Conservation (phyloP, 176 grass and related monocot genomes). For the Chloris gayana region DNA sequence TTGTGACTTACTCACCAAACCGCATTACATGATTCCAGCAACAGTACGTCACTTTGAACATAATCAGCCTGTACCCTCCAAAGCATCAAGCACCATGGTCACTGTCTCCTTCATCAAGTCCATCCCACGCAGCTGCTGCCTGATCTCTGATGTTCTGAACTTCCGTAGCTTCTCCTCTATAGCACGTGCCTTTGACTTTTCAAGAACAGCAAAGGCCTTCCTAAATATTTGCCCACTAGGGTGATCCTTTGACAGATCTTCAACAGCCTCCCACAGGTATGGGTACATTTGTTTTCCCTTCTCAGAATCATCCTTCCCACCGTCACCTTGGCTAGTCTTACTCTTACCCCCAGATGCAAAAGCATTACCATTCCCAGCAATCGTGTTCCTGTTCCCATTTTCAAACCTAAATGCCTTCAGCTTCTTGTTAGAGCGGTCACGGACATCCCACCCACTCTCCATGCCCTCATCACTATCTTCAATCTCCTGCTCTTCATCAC, state of each 20-base stretch:
- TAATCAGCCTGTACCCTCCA: slow-evolving; percentile 32
- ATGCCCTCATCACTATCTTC: slow-evolving; percentile 41
- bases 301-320: slow-evolving; percentile 8
- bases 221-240: slow-evolving; percentile 39
- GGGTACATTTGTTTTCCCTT: slow-evolving; percentile 42
- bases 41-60: slow-evolving; percentile 5
- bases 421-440: slow-evolving; percentile 2
- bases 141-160: slow-evolving; percentile 42
- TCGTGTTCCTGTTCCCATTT: slow-evolving; percentile 19
- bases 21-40: slow-evolving; percentile 12
- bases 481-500: slow-evolving; percentile 38
- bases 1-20: slow-evolving; percentile 14
- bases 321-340: neutral
- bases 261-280: slow-evolving; percentile 48
- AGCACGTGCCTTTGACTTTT: slow-evolving; percentile 35
- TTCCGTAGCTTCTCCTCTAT: slow-evolving; percentile 64
- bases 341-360: neutral
- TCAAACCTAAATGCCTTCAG: neutral
- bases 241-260: slow-evolving; percentile 47
- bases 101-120: slow-evolving; percentile 57
- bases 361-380: neutral
- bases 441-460: slow-evolving; percentile 11
- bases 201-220: slow-evolving; percentile 49
- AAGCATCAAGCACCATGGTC: slow-evolving; percentile 49
- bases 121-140: slow-evolving; percentile 53